These are phyloP conservation scores for Colletotrichum tanaceti DNA, from an alignment of 2,329 filamentous ascomycete genomes.

Conservation along the genomic window DNA sequence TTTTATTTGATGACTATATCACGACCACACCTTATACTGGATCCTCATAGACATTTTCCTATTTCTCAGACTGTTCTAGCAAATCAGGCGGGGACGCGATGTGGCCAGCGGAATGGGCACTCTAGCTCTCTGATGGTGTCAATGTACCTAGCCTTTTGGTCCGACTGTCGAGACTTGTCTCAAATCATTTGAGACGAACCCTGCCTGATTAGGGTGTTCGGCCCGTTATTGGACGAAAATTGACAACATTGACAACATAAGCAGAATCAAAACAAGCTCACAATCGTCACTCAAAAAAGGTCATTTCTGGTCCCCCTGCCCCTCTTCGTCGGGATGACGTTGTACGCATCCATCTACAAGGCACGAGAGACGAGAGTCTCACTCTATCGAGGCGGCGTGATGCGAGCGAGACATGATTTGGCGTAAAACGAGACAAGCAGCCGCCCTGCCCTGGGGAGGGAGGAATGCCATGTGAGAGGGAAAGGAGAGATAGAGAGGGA, in stretches of 20 bases:
- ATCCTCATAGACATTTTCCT: constrained; percentile 21
- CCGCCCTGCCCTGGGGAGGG: neutral
- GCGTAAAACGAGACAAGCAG: neutral
- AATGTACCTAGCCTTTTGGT: neutral
- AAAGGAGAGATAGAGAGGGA: no score
- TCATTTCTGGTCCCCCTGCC: neutral
- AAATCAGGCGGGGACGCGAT: no score
- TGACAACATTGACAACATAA: neutral
- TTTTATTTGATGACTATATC: constrained; percentile 29
- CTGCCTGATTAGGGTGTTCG: neutral
- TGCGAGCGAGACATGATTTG: constrained; percentile 3
- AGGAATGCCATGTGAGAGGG: neutral
- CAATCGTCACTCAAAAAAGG: neutral
- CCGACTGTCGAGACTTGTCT: neutral
- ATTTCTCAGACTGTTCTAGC: neutral
- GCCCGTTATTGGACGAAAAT: neutral
- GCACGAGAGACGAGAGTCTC: neutral
- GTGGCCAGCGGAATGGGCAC: neutral
- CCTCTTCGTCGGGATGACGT: neutral
- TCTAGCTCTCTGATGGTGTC: neutral
- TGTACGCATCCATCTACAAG: neutral
- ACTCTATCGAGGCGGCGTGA: neutral
- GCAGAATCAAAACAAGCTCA: constrained; percentile 17
- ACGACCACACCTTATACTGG: constrained; percentile 32
- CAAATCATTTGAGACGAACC: neutral